Base-by-base conservation (phyloP, 257 asterid species). In the Lavandula angustifolia region DNA sequence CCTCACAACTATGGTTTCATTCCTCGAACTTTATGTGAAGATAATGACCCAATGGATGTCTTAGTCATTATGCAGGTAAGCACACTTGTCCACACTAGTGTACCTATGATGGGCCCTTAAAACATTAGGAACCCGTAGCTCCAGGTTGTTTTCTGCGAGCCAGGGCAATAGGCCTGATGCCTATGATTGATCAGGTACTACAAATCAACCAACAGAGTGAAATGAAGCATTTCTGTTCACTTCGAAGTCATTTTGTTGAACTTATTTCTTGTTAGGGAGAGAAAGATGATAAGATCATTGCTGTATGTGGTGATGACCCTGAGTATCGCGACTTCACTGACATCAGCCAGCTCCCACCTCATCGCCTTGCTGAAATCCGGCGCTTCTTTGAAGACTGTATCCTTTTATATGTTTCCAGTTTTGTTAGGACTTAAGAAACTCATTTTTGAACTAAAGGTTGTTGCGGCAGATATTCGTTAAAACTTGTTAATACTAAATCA, bases 301-400 rank as follows among this genome's bases (percentile, higher is more conserved):
- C 91, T 3, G 91, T 84, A 1, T 81, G 87, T 55, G 85, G 85
- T 47, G 87, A 84, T 70, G 91, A 84, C 73, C 91, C 87, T 1
- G 91, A 84, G 76, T 79, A 79, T 69, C 82, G 87, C 58, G 85
- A 84, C 61, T 69, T 41, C 65, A 81, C 81, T 13, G 91, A 81
- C 64, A 82, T 84, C 73, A 72, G 71, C 60, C 75, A 81, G 74
- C 85, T 84, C 5, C 79, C 91, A 57, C 91, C 91, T 54, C 87
- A 84, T 17, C 91, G 84, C 31, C 76, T 84, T 34, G 62, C 78
- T 59, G 91, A 84, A 74, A 84, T 84, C 62, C 67, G 76, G 1
- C 87, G 85, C 18, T 84, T 84, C 78, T 84, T 84, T 54, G 91
- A 84, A 76, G 91, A 84, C 32, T 84, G 87, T 84, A 84, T 79